Base-by-base conservation (phyloP, 1,284 basidiomycete species). In the Neolentinus lepideus region DNA sequence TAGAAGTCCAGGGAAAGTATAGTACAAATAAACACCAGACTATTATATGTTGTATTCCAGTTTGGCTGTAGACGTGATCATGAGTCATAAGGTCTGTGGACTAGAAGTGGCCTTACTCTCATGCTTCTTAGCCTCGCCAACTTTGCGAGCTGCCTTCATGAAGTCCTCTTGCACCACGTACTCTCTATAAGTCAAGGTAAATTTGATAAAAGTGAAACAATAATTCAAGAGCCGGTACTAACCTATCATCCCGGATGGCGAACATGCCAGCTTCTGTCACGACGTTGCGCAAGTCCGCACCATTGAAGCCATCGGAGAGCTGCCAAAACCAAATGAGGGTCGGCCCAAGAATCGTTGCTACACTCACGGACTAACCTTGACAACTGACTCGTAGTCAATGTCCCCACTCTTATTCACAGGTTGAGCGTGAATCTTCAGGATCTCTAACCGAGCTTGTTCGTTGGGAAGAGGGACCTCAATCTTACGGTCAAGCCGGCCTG, bases 201-300 rank as follows among this genome's bases (percentile, higher is more conserved):
- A 11, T 38, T 21, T 48, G 27, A 26, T 53, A 56, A 25, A 60
- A 54, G 27, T 53, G 56, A 25, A 60, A 54, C 26, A 57, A 54
- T 53, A 33, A 11, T 14, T 58, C 25, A 57, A 29, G 33, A 51
- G 51, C 38, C 48, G 16, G 16, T 67, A 79, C 38, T 57, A 59
- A 88, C 88, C 91, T 81, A 64, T 98, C 95, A 60, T 98, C 95
- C 53, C 97, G 81, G 65, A 99, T 98, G 12, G 97, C 97, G 70
- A 98, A 98, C 94, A 99, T 98, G 54, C 97, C 96, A 8, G 96
- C 94, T 73, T 99, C 97, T 4, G 97, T 99, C 54, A 96, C 88
- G 12, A 99, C 92, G 70, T 99, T 99, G 54, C 96, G 83, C 68
- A 99, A 70, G 75, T 99, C 97, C 14, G 94, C 94, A 56, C 94